Evolutionary conservation across 129 eudicot species (phyloP), one percentile per base, ranked within the genome.

Genomic region (Escallonia herrerae): DNA sequence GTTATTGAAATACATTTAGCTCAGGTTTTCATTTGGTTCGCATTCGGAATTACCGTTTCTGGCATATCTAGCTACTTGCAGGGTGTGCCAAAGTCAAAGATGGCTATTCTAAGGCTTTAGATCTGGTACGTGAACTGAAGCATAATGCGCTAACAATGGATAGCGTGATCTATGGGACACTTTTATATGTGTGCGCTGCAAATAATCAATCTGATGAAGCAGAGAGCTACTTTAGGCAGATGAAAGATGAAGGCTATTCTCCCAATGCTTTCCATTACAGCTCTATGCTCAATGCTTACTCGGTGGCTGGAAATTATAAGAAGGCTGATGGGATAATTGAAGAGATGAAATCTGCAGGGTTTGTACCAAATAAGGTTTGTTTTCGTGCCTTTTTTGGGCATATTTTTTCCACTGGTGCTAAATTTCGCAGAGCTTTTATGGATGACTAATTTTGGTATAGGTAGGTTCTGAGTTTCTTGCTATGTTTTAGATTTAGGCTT

Each of bases 231-330:
- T 91, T 84, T 55, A 63, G 74, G 58, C 74, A 82, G 72, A 87
- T 91, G 96, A 91, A 87, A 80, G 72, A 54, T 57, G 97, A 91
- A 78, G 97, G 97, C 48, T 84, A 80, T 76, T 55, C 84, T 72
- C 96, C 94, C 41, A 87, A 91, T 69, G 74, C 79, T 50, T 91
- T 84, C 67, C 97, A 91, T 68, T 91, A 87, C 66, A 86, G 97
- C 69, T 84, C 97, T 71, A 74, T 91, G 76, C 78, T 91, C 51
- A 91, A 87, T 85, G 95, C 97, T 11, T 91, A 87, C 78, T 80
- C 97, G 5, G 69, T 61, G 56, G 87, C 77, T 50, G 96, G 97
- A 33, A 73, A 83, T 62, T 91, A 76, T 81, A 71, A 67, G 51
- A 87, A 87, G 75, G 97, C 97, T 33, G 96, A 87, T 42, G 83